phyloP scores from a whole-genome alignment of 2,329 filamentous ascomycete genomes.

The Aspergillus floridensis region DNA sequence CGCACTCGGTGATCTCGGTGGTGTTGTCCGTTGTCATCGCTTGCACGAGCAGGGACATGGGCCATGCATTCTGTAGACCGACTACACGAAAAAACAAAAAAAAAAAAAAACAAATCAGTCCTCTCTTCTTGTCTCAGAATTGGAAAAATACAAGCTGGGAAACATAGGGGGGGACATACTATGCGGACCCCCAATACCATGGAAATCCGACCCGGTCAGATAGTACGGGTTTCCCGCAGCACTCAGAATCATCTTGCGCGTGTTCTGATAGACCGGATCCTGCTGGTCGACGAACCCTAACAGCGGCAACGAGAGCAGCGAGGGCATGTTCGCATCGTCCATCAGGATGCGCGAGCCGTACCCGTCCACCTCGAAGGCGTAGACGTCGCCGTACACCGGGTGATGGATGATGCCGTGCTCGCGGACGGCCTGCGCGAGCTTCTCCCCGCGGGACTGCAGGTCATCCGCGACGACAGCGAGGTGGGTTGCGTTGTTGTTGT shows the following conservation, averaged over 20 bases:
- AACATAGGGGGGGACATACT: slow-evolving; percentile 37
- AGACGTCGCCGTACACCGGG: slow-evolving; percentile 56
- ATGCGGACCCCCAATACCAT: slow-evolving; percentile 80
- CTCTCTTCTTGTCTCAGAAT: too few species aligned
- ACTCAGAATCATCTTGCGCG: slow-evolving; percentile 74
- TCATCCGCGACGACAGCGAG: slow-evolving; percentile 32
- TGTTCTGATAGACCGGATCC: slow-evolving; percentile 80
- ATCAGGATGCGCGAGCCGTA: slow-evolving; percentile 62
- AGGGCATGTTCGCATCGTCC: slow-evolving; percentile 66
- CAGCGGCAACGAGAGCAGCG: slow-evolving; percentile 58
- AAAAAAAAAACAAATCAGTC: slow-evolving; percentile 34
- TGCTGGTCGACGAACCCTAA: slow-evolving; percentile 57
- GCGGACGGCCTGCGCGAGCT: slow-evolving; percentile 74
- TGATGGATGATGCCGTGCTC: slow-evolving; percentile 69
- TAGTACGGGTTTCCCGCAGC: slow-evolving; percentile 85
- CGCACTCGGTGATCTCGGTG: slow-evolving; percentile 69
- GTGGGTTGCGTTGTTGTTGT: slow-evolving; percentile 50
- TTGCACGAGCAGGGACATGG: slow-evolving; percentile 90
- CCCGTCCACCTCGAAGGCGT: slow-evolving; percentile 65
- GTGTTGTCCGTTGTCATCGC: slow-evolving; percentile 85
- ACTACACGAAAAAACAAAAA: slow-evolving; percentile 53
- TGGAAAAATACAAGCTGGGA: not conserved
- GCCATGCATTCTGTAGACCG: slow-evolving; percentile 89
- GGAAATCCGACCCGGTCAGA: slow-evolving; percentile 71
- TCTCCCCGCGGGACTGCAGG: slow-evolving; percentile 57